phyloP scores from a whole-genome alignment of 331 rosid genomes.

The Pyrus hybrid region DNA sequence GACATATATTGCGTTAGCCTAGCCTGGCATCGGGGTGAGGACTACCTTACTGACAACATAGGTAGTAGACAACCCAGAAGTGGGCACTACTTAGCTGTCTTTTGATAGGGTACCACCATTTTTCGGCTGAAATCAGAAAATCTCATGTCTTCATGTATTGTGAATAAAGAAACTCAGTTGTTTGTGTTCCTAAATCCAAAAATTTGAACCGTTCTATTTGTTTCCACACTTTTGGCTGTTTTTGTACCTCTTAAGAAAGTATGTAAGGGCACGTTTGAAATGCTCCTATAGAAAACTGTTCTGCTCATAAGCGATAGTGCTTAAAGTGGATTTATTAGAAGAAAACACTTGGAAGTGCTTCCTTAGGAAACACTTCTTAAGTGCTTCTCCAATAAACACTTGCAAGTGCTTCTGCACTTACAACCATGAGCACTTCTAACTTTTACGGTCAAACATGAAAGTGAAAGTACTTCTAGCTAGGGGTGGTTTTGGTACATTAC shows the following conservation, averaged over 20 bases:
- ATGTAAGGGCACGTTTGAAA: background rate
- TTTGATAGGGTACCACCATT: slow-evolving; percentile 13
- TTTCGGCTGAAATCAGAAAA: background rate
- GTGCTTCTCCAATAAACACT: background rate
- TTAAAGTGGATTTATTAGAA: no score
- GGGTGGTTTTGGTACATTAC: no score
- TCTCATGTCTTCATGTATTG: background rate
- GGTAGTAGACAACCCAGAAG: background rate
- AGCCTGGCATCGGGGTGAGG: slow-evolving; percentile 4
- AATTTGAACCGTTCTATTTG: background rate
- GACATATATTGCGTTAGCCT: background rate
- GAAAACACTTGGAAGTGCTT: background rate
- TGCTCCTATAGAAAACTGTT: background rate
- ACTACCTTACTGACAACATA: slow-evolving; percentile 6
- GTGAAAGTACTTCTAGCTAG: no score
- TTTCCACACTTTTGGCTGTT: background rate
- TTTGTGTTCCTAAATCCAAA: background rate
- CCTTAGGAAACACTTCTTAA: no score
- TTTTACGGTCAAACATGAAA: background rate
- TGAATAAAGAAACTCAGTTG: background rate
- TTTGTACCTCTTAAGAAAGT: background rate
- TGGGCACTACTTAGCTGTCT: slow-evolving; percentile 10
- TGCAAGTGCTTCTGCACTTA: background rate
- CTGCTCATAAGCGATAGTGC: background rate
- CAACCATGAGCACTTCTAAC: background rate